Conservation (phyloP, 2,329 filamentous ascomycete genomes). For the Cytospora piceicola region DNA sequence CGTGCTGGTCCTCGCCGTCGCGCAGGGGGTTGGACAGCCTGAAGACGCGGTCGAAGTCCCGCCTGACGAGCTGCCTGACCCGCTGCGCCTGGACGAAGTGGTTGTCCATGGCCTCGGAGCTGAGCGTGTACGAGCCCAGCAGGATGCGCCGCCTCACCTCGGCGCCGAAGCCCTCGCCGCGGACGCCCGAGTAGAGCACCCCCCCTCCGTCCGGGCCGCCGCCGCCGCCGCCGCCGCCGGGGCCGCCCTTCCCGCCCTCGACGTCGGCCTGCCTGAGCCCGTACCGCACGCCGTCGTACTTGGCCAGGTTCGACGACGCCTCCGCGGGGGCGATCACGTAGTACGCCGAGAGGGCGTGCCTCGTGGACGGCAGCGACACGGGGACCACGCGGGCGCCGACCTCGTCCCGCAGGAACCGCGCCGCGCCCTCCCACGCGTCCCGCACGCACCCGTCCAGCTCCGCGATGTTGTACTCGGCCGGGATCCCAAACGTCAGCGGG, state of each 20-base stretch:
- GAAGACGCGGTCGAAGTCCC: slow-evolving; percentile 85
- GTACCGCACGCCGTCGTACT: slow-evolving; percentile 96
- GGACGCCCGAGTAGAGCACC: slow-evolving; percentile 76
- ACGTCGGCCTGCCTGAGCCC: slow-evolving; percentile 25
- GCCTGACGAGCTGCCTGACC: slow-evolving; percentile 79
- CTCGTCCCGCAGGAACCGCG: slow-evolving; percentile 58
- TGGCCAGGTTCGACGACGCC: slow-evolving; percentile 92
- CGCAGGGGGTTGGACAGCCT: slow-evolving; percentile 68
- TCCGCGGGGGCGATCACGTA: slow-evolving; percentile 95
- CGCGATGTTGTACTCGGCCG: slow-evolving; percentile 82
- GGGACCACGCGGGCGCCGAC: slow-evolving; percentile 74
- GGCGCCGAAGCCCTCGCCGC: slow-evolving; percentile 75
- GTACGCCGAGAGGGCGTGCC: slow-evolving; percentile 86
- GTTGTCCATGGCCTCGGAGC: slow-evolving; percentile 89
- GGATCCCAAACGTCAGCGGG: slow-evolving; percentile 58
- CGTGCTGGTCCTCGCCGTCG: slow-evolving; percentile 47
- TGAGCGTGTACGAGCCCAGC: slow-evolving; percentile 87
- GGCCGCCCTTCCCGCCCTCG: slow-evolving; percentile 39
- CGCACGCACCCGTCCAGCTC: slow-evolving; percentile 75
- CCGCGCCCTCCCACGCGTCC: slow-evolving; percentile 67
- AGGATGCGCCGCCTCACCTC: slow-evolving; percentile 89
- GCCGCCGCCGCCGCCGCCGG: too few relatives aligned
- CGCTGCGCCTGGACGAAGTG: slow-evolving; percentile 96
- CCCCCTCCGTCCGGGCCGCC: slow-evolving; percentile 52
- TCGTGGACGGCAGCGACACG: slow-evolving; percentile 81